Evolutionary conservation across 2,329 filamentous ascomycete species (phyloP).

Genomic region (Aaosphaeria arxii): DNA sequence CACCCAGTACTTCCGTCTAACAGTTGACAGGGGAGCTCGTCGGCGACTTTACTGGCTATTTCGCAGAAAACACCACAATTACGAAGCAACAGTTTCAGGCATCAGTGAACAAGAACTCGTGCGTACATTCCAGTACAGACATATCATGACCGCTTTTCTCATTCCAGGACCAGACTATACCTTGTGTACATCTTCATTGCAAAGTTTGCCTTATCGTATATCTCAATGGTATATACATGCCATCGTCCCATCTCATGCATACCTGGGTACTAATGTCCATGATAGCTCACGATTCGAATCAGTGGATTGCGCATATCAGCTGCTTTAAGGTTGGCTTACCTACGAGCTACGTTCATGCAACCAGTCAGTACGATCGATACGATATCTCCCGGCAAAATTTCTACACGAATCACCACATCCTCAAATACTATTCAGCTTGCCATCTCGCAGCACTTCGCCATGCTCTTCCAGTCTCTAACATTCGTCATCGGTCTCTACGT

Average conservation of each 20-base stretch:
- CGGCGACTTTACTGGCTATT: constrained; percentile 57
- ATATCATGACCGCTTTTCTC: background rate
- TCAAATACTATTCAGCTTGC: constrained; percentile 54
- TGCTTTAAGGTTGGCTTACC: constrained; percentile 49
- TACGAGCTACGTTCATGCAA: constrained; percentile 49
- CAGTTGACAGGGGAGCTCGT: constrained; percentile 38
- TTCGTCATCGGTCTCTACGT: constrained; percentile 36
- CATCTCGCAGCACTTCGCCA: constrained; percentile 53
- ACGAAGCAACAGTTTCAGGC: constrained; percentile 49
- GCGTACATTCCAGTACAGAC: constrained; percentile 14
- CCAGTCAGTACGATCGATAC: constrained; percentile 50
- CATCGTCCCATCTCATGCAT: background rate
- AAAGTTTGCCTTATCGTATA: constrained; percentile 32
- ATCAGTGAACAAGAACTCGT: constrained; percentile 48
- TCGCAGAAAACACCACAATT: constrained; percentile 41
- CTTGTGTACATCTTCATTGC: constrained; percentile 35
- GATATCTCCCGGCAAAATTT: constrained; percentile 49
- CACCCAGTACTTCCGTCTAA: background rate
- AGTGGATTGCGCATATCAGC: constrained; percentile 52
- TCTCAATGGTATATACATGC: constrained; percentile 24
- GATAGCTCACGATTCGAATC: constrained; percentile 47
- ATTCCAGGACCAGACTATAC: constrained; percentile 12
- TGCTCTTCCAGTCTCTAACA: constrained; percentile 40
- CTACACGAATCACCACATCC: constrained; percentile 51
- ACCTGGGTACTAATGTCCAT: background rate